Conservation (phyloP, 345 rosid genomes). For the Citropsis articulata region DNA sequence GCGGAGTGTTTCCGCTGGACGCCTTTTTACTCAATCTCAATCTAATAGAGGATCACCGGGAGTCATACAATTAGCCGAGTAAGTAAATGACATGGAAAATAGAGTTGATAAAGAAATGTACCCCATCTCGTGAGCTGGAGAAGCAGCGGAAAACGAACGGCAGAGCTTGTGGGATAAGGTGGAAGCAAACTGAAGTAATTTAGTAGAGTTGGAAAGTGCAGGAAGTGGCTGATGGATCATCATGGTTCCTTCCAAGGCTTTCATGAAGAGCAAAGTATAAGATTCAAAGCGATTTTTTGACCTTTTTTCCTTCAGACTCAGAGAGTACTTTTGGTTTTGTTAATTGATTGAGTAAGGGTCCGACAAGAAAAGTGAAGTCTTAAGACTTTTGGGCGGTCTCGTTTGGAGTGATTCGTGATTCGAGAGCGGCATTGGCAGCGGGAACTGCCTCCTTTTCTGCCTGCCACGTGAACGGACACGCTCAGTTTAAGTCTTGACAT, state of each 20-base stretch:
- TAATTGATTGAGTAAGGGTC: not conserved
- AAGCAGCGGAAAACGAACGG: constrained; percentile 17
- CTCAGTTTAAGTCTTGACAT: not conserved
- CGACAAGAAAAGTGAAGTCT: not conserved
- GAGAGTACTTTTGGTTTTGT: not conserved
- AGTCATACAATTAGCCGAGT: constrained; percentile 2
- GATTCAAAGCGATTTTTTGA: not conserved
- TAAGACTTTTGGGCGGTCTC: not conserved
- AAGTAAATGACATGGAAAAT: not conserved
- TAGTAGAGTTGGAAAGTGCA: constrained; percentile 16
- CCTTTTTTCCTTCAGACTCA: too few relatives aligned
- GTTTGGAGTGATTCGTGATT: constrained; percentile 7
- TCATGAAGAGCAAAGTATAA: constrained; percentile 1
- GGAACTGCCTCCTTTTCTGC: constrained; percentile 15
- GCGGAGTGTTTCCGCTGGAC: constrained; percentile 22
- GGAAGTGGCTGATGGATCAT: constrained; percentile 11
- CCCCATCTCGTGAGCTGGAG: constrained; percentile 25
- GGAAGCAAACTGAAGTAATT: constrained; percentile 9
- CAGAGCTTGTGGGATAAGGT: not conserved
- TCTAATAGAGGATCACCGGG: constrained; percentile 29
- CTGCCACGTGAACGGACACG: constrained; percentile 61
- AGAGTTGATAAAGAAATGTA: not conserved
- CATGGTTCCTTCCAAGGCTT: constrained; percentile 1
- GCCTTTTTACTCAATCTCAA: constrained; percentile 42
- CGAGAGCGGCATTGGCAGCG: constrained; percentile 9